Percentiles rank a stretch among this genome's conserved stretches.
Conservation (phyloP, 2,329 filamentous ascomycete genomes). For the Botrytis deweyae region DNA sequence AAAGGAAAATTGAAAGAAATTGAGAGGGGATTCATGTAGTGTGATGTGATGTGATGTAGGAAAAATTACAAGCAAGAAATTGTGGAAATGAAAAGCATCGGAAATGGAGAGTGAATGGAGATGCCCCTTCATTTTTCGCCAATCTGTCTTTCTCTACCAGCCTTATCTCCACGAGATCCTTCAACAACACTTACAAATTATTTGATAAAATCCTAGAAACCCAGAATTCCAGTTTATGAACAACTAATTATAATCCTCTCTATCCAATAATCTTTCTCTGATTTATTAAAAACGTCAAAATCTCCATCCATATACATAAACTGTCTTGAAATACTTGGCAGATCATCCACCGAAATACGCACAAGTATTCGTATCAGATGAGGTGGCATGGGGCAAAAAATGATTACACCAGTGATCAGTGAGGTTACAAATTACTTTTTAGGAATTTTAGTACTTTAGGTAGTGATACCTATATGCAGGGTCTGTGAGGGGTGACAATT, state of each 20-base stretch:
- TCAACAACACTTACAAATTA: not conserved
- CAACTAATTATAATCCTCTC: no score
- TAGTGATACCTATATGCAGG: constrained; percentile 18
- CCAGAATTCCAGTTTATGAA: not conserved
- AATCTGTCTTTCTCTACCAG: not conserved
- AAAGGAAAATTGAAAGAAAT: not conserved
- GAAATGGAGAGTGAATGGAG: not conserved
- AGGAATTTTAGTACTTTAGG: not conserved
- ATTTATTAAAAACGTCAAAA: not conserved
- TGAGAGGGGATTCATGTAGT: not conserved
- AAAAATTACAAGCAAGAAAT: constrained; percentile 16
- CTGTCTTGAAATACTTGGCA: not conserved
- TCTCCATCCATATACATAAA: not conserved
- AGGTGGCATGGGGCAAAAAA: constrained; percentile 20
- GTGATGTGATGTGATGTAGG: constrained; percentile 12
- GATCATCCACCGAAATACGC: constrained; percentile 27
- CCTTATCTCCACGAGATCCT: not conserved
- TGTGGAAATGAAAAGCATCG: constrained; percentile 4
- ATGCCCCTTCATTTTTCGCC: constrained; percentile 13
- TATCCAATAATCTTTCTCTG: not conserved
- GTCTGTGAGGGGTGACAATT: constrained; percentile 16
- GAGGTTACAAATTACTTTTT: constrained; percentile 3
- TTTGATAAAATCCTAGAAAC: not conserved
- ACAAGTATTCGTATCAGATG: constrained; percentile 30
- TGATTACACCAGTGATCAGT: not conserved